phyloP scores from a whole-genome alignment of 1,284 basidiomycete genomes.

The Sphaerobolus stellatus region DNA sequence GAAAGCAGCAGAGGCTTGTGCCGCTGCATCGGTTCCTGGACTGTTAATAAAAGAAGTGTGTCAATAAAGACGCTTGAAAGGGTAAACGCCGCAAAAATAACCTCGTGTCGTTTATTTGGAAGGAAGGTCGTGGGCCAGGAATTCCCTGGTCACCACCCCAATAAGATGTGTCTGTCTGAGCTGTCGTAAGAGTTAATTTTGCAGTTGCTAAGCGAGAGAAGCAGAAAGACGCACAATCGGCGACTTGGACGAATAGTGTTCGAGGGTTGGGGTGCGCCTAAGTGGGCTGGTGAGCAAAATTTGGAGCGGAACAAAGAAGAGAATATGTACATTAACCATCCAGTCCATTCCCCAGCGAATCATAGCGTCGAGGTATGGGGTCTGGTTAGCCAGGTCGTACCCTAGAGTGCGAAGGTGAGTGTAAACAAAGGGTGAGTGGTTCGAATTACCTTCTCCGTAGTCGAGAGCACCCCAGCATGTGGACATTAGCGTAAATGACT shows the following conservation, averaged over 20 bases:
- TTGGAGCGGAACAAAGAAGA: not conserved
- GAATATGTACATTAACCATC: slow-evolving; percentile 71
- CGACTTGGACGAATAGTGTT: slow-evolving; percentile 80
- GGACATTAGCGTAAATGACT: slow-evolving; percentile 80
- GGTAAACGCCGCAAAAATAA: slow-evolving; percentile 17
- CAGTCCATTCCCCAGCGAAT: slow-evolving; percentile 89
- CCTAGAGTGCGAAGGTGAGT: too few species aligned
- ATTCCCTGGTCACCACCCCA: slow-evolving; percentile 88
- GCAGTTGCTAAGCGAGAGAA: not conserved
- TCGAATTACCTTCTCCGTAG: slow-evolving; percentile 64
- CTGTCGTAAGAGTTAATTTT: slow-evolving; percentile 29
- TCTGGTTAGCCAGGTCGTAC: slow-evolving; percentile 82
- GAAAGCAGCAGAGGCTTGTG: slow-evolving; percentile 81
- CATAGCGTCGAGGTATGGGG: slow-evolving; percentile 84
- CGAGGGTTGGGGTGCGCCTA: slow-evolving; percentile 78
- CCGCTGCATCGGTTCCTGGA: slow-evolving; percentile 89
- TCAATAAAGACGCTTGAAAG: not conserved
- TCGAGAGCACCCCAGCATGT: slow-evolving; percentile 87
- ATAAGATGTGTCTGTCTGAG: slow-evolving; percentile 69
- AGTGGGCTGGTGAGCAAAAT: slow-evolving; percentile 9
- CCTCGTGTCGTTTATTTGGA: slow-evolving; percentile 71
- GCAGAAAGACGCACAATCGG: slow-evolving; percentile 42
- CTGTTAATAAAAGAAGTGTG: slow-evolving; percentile 24
- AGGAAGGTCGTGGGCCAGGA: slow-evolving; percentile 71
- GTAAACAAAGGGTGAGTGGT: too few species aligned